Base-by-base conservation (phyloP, 805 yeast genomes). In the Lipomyces anomalus region DNA sequence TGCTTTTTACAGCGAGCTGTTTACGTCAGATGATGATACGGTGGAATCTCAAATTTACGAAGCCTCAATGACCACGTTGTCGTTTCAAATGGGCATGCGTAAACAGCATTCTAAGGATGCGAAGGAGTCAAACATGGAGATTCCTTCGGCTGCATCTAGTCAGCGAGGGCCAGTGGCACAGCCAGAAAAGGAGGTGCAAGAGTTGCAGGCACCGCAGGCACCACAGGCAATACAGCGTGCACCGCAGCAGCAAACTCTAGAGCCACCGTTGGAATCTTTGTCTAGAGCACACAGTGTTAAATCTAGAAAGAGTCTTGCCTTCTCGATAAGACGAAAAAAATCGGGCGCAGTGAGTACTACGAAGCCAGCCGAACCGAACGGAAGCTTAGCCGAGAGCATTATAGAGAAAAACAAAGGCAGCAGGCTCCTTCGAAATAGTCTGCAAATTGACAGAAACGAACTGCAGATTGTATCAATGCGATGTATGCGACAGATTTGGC, bases 31-130 rank as follows among this genome's bases (percentile, higher is more conserved):
- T 24, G 55, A 50, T 22, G 52, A 50, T 24, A 50, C 53, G 17
- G 55, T 50, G 18, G 55, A 50, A 35, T 50, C 55, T 16, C 55
- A 50, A 38, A 50, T 50, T 6, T 48, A 47, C 35, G 55, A 50
- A 23, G 55, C 55, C 4, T 50, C 55, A 3, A 50, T 46, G n/a
- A 47, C 55, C 4, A 44, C 42, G 4, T 44, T 50, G 1, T 22
- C 55, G 4, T 29, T 39, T 29, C 46, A 46, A 4, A 38, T 29
- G 35, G 22, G 47, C n/a, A 30, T 44, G 21, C 13, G 16, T 16
- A 28, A 28, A 13, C 13, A 16, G 13, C 13, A 13, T 13, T 13
- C 13, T 28, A 16, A 28, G 13, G 13, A 13, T 28, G 23, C 33
- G 9, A 9, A n/a, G 5, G 2, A 13, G 5, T 21, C 18, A 7